These are phyloP conservation scores for Saccharomycopsis babjevae DNA, from an alignment of 805 yeast genomes.

Conservation along the genomic window DNA sequence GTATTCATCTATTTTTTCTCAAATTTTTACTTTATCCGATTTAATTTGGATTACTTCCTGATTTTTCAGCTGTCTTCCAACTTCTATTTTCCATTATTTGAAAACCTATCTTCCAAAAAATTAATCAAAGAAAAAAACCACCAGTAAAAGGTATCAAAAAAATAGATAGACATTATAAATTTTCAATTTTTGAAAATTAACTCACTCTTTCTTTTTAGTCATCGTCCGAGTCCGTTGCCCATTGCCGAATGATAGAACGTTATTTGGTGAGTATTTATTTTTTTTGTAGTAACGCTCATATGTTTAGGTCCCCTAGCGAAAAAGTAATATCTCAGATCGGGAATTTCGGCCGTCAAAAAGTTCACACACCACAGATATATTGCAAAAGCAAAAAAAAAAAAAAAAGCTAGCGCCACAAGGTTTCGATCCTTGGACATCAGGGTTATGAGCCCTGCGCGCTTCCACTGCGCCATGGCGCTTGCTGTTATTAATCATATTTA, in stretches of 20 bases:
- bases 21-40: too few species aligned
- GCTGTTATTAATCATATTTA: neutral
- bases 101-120: neutral
- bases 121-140: neutral
- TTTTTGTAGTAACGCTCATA: neutral
- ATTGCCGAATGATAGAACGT: neutral
- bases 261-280: neutral
- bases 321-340: neutral
- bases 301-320: neutral
- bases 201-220: neutral
- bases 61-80: too few species aligned
- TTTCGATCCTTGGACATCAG: slow-evolving; percentile 97
- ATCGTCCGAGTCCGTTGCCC: neutral
- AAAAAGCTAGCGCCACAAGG: slow-evolving; percentile 76
- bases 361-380: neutral
- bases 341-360: neutral
- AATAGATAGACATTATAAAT: neutral
- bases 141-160: neutral
- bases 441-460: slow-evolving; percentile 99
- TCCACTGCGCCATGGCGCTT: slow-evolving; percentile 98
- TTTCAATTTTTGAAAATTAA: neutral
- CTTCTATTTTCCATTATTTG: too few species aligned
- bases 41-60: too few species aligned
- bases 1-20: too few species aligned
- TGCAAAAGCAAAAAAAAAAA: neutral